Conservation (phyloP, 257 asterid genomes). For the Oldenlandia corymbosa region DNA sequence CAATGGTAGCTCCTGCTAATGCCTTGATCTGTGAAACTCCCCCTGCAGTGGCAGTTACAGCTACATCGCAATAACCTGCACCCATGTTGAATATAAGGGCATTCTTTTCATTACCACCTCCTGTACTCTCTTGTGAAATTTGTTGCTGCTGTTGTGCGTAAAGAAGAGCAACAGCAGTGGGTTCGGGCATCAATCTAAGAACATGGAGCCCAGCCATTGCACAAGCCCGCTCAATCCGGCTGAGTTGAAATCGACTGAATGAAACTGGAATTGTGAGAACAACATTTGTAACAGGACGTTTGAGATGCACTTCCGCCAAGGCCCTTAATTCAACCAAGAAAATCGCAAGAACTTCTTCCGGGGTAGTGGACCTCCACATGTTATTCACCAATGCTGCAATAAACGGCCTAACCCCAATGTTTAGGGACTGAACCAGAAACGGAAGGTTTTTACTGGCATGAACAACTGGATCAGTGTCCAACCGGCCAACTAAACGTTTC, state of each 20-base stretch:
- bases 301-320: constrained; percentile 62
- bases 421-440: constrained; percentile 65
- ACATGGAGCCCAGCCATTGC: constrained; percentile 95
- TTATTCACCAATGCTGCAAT: constrained; percentile 76
- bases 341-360: constrained; percentile 85
- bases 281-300: constrained; percentile 50
- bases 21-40: constrained; percentile 83
- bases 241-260: constrained; percentile 72
- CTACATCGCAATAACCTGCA: constrained; percentile 85
- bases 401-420: constrained; percentile 75
- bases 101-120: constrained; percentile 61
- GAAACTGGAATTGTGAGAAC: constrained; percentile 72
- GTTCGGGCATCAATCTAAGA: constrained; percentile 83
- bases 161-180: constrained; percentile 77
- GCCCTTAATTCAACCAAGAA: constrained; percentile 62
- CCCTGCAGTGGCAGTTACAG: constrained; percentile 73
- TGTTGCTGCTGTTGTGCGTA: constrained; percentile 82
- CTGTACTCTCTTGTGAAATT: constrained; percentile 40
- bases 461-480: constrained; percentile 76
- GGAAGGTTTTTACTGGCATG: constrained; percentile 78
- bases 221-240: constrained; percentile 74
- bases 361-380: constrained; percentile 81
- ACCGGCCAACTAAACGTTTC: constrained; percentile 73
- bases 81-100: constrained; percentile 86
- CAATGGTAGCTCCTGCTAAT: constrained; percentile 55